These are phyloP conservation scores for Solanum bulbocastanum DNA, from an alignment of 257 asterid species.

Conservation along the genomic window DNA sequence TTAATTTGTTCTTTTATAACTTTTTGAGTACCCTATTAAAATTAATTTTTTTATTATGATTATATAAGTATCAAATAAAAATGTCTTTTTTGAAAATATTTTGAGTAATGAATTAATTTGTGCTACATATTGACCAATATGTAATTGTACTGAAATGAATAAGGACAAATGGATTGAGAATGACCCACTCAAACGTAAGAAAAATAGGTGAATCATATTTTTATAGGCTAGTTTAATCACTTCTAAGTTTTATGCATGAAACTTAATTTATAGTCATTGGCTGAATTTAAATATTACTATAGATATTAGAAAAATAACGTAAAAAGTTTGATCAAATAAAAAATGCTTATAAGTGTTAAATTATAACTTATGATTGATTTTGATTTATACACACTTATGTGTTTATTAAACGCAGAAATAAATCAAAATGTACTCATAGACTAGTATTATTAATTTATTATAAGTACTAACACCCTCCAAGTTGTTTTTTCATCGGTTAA, in stretches of 20 bases:
- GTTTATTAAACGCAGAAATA: background rate
- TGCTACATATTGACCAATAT: background rate
- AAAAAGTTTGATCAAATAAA: background rate
- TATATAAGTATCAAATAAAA: background rate
- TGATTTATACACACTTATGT: background rate
- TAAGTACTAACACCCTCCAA: background rate
- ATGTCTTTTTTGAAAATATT: too few species aligned
- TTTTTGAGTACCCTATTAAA: too few species aligned
- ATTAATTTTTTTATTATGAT: background rate
- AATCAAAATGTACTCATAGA: background rate
- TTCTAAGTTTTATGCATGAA: background rate
- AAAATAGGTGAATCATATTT: background rate
- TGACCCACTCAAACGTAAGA: background rate
- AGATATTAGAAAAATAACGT: background rate
- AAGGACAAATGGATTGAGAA: background rate
- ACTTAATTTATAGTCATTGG: background rate
- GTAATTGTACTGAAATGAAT: too few species aligned
- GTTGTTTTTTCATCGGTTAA: too few species aligned
- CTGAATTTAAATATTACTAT: background rate
- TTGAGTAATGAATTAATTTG: background rate
- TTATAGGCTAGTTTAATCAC: background rate
- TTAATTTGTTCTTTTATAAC: too few species aligned
- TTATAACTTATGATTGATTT: background rate
- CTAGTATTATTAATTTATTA: background rate
- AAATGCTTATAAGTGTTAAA: background rate